Percentiles rank a stretch among this genome's conserved stretches.
phyloP scores from a whole-genome alignment of 2,329 filamentous ascomycete genomes.

The Sporothrix euskadiensis region DNA sequence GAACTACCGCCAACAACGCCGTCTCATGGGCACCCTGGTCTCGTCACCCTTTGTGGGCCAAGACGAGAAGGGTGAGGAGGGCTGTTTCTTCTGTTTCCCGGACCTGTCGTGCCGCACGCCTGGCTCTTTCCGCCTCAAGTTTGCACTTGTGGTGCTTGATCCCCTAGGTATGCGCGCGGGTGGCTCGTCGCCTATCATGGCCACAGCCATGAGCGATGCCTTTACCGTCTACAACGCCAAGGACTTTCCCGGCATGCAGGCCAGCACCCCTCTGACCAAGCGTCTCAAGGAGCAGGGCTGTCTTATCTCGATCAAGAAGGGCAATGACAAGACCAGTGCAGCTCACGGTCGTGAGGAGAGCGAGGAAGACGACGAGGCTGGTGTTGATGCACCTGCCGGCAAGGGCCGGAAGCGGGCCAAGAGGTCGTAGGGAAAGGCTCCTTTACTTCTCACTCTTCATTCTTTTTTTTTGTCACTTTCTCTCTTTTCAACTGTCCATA shows the following conservation, averaged over 20 bases:
- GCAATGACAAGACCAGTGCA: slow-evolving; percentile 62
- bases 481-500: neutral
- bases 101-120: slow-evolving; percentile 78
- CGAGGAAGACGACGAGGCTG: slow-evolving; percentile 49
- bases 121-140: slow-evolving; percentile 72
- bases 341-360: slow-evolving; percentile 45
- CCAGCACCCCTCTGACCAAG: slow-evolving; percentile 73
- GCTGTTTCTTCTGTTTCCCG: slow-evolving; percentile 84
- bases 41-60: slow-evolving; percentile 73
- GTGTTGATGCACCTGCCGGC: slow-evolving; percentile 33
- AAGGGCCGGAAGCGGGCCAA: slow-evolving; percentile 31
- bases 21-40: slow-evolving; percentile 78
- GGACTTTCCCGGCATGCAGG: slow-evolving; percentile 81
- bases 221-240: slow-evolving; percentile 83
- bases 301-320: slow-evolving; percentile 83
- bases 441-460: neutral
- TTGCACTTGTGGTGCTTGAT: slow-evolving; percentile 72
- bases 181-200: slow-evolving; percentile 52
- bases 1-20: slow-evolving; percentile 69
- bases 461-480: too few species aligned
- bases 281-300: slow-evolving; percentile 76
- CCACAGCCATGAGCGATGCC: slow-evolving; percentile 62
- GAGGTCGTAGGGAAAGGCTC: neutral
- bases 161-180: slow-evolving; percentile 58
- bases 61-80: slow-evolving; percentile 71